These are phyloP conservation scores for Apiospora hydei DNA, from an alignment of 2,329 filamentous ascomycete species.

Conservation along the genomic window DNA sequence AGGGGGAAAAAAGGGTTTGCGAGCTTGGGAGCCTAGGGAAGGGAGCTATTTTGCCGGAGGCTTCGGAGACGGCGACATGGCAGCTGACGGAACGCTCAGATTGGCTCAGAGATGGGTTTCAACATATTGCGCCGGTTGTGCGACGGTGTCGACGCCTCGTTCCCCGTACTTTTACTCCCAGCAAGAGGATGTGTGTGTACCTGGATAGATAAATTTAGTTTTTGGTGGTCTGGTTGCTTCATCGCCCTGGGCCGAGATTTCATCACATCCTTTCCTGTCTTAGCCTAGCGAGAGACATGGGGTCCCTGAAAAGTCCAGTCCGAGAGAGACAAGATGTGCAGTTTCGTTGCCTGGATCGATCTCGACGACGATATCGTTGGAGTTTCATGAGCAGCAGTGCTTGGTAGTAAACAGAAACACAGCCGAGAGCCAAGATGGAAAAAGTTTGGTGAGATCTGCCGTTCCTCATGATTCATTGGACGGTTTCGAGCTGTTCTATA, in stretches of 20 bases:
- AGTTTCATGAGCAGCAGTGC: background rate
- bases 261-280: conserved; percentile 14
- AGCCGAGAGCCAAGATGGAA: background rate
- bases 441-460: conserved; percentile 4
- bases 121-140: conserved; percentile 4
- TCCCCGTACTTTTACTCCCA: conserved; percentile 1
- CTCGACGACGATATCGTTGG: background rate
- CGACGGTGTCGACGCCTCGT: conserved; percentile 5
- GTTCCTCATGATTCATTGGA: background rate
- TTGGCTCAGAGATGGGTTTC: conserved; percentile 1
- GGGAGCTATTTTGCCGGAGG: background rate
- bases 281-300: conserved; percentile 10
- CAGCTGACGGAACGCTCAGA: background rate
- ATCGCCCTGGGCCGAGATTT: conserved; percentile 5
- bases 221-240: conserved; percentile 2
- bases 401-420: conserved; percentile 12
- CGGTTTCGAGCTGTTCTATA: conserved; percentile 14
- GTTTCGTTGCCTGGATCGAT: conserved; percentile 1
- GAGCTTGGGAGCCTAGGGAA: background rate
- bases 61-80: conserved; percentile 4
- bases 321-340: background rate
- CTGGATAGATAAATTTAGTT: conserved; percentile 16
- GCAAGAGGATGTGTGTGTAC: background rate
- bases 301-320: background rate
- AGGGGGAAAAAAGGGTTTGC: background rate